Conservation (phyloP, 2,329 filamentous ascomycete genomes). For the Diaporthe longicolla region DNA sequence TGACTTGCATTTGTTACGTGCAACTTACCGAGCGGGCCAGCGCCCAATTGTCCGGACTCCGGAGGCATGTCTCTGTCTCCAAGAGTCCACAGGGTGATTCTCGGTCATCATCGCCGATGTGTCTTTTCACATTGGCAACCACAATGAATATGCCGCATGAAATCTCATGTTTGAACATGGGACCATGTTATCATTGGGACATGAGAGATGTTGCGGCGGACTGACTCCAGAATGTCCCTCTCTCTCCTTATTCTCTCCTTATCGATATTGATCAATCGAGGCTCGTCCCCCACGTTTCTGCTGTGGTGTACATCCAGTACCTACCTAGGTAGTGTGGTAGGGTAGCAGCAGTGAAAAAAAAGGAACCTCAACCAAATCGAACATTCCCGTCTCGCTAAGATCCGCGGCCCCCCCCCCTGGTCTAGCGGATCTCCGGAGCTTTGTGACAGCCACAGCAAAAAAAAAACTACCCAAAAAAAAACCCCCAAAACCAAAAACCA, state of each 20-base stretch:
- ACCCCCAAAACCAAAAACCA: too few relatives aligned
- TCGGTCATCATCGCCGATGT: background rate
- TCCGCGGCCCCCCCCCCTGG: slow-evolving; percentile 11
- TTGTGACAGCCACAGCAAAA: slow-evolving; percentile 18
- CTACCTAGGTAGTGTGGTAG: background rate
- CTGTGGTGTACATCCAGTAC: too few relatives aligned
- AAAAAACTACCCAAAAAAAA: too few relatives aligned
- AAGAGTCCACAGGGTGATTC: background rate
- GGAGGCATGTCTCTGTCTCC: background rate
- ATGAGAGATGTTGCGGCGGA: background rate
- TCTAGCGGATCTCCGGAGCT: slow-evolving; percentile 40
- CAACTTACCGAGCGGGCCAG: background rate
- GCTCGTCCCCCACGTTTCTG: slow-evolving; percentile 10
- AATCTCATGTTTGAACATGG: too few relatives aligned
- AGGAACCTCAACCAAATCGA: slow-evolving; percentile 39
- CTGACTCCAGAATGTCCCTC: background rate
- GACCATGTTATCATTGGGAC: background rate
- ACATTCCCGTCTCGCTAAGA: slow-evolving; percentile 33
- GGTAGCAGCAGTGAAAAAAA: slow-evolving; percentile 1
- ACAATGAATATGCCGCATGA: background rate
- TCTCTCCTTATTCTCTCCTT: background rate
- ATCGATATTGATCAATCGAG: slow-evolving; percentile 42
- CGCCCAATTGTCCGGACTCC: slow-evolving; percentile 20
- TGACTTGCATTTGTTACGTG: background rate
- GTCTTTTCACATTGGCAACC: background rate